Evolutionary conservation across 352 stramenopile species (phyloP).

Genomic region (Pythium folliculosum): DNA sequence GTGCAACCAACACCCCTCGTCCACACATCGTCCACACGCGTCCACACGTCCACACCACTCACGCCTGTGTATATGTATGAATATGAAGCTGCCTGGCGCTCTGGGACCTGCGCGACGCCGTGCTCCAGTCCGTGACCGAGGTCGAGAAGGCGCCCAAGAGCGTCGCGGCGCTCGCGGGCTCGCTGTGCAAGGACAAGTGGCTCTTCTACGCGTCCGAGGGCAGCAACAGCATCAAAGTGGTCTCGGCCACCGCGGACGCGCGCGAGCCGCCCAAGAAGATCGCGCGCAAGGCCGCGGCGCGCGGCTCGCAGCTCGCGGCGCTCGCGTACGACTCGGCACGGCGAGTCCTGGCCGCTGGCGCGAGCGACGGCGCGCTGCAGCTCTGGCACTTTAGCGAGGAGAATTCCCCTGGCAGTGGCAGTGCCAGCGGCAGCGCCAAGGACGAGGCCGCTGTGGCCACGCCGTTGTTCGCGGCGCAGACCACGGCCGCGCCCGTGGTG

Average conservation of each 20-base stretch:
- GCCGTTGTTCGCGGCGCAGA: constrained; percentile 37
- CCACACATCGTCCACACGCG: too few relatives aligned
- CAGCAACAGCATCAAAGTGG: constrained; percentile 67
- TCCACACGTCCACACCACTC: neutral
- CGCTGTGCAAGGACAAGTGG: constrained; percentile 57
- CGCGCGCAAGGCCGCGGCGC: constrained; percentile 61
- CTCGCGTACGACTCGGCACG: constrained; percentile 58
- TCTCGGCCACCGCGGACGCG: constrained; percentile 39
- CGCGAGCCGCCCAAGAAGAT: constrained; percentile 68
- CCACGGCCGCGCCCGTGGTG: constrained; percentile 46
- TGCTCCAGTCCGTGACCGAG: constrained; percentile 62
- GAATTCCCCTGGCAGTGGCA: constrained; percentile 27
- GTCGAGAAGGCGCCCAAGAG: constrained; percentile 65
- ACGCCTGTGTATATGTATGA: too few relatives aligned
- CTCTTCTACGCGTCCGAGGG: constrained; percentile 76
- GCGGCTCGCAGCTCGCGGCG: constrained; percentile 49
- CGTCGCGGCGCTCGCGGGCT: constrained; percentile 53
- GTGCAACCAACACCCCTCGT: neutral
- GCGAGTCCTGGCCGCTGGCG: constrained; percentile 59
- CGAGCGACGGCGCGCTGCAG: constrained; percentile 65
- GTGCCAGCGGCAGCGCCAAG: constrained; percentile 20
- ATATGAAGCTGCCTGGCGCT: constrained; percentile 43
- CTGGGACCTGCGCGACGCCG: constrained; percentile 66
- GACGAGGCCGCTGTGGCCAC: constrained; percentile 40
- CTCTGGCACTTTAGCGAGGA: constrained; percentile 59